Evolutionary conservation across 805 yeast species (phyloP), one percentile per base, ranked within the genome.

Genomic region (Candida boidinii): DNA sequence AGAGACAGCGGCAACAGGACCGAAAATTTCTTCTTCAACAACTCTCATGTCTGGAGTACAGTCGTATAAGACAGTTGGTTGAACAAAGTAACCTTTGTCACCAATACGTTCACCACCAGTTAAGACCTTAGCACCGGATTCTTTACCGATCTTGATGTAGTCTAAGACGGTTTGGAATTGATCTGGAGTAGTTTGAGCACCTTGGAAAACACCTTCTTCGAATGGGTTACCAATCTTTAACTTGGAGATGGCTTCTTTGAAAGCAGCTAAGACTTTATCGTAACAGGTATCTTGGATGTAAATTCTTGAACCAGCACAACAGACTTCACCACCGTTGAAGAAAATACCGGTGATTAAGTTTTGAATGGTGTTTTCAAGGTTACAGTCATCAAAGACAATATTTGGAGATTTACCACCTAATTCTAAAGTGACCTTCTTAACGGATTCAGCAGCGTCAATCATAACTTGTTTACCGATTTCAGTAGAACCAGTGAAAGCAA

Each of bases 371-470:
- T 71, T 62, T 42, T 69, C 67, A 38, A 79, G 46, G 50, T 78
- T 65, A 40, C 79, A 81, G 54, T 81, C 92, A 44, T 71, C 65
- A 51, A 80, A 80, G 26, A 81, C 77, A 49, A 81, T 69, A 54
- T 79, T 77, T 49, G 88, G 83, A 38, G 87, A 79, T 58, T 81
- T 81, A 59, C 92, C 92, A 59, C 92, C 92, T 49, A 80, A 68
- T 62, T 81, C 92, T 59, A 81, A 66, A 31, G 90, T 79, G 33
- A 79, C 80, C 63, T 80, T 80, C 70, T 81, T 81, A 65, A 80
- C 66, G n/a, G 83, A 64, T 42, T 73, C 69, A 39, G 85, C 79
- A 49, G 85, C 81, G 46, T 69, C 70, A 41, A 65, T 65, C 76
- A 81, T 79, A 42, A 81, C 78, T 49, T 62, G 64, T 56, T 74